Conservation (phyloP, 306 rosid genomes). For the Ammopiptanthus mongolicus region DNA sequence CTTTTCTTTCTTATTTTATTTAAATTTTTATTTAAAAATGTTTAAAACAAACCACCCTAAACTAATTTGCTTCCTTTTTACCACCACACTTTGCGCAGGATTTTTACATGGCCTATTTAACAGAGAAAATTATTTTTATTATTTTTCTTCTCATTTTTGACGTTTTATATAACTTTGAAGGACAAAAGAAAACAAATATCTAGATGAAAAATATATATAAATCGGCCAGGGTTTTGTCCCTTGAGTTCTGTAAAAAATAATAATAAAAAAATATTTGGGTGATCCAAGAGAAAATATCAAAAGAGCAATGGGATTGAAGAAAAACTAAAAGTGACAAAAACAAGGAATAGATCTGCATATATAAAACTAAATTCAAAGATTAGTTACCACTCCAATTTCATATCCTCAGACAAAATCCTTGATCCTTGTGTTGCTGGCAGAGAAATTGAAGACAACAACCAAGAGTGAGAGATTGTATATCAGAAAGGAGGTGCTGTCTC, state of each 20-base stretch:
- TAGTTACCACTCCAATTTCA: constrained; percentile 30
- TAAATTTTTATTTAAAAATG: not conserved
- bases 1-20: not conserved
- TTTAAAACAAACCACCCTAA: not conserved
- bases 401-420: constrained; percentile 31
- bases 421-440: constrained; percentile 29
- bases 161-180: not conserved
- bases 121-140: not conserved
- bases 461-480: constrained; percentile 22
- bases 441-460: constrained; percentile 28
- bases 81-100: not conserved
- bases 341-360: constrained; percentile 24
- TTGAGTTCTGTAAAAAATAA: not conserved
- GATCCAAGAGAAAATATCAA: constrained; percentile 36
- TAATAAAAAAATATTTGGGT: constrained; percentile 10
- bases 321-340: constrained; percentile 24
- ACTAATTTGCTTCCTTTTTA: not conserved
- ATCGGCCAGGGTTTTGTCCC: not conserved
- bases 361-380: constrained; percentile 36
- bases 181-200: not conserved
- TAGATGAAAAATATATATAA: not conserved
- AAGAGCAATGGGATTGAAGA: constrained; percentile 36
- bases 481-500: constrained; percentile 9
- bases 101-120: not conserved
- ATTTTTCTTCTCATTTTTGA: not conserved